Conservation (phyloP, 306 rosid genomes). For the Vachellia collinsii region DNA sequence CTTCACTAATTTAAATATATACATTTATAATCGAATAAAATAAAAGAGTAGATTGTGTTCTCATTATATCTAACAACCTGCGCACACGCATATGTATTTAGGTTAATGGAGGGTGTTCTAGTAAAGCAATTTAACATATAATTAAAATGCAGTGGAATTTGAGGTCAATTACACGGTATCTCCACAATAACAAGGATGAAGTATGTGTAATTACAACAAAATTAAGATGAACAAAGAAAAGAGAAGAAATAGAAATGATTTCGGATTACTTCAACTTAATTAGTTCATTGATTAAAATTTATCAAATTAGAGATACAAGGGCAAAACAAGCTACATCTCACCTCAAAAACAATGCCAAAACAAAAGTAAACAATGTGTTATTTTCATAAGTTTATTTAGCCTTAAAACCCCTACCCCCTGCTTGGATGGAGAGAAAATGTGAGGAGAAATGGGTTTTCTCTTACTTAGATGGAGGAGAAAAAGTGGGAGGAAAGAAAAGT, state of each 20-base stretch:
- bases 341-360: background rate
- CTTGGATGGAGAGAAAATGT: too few species aligned
- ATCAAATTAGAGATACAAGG: slow-evolving; percentile 22
- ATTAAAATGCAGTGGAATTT: background rate
- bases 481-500: too few species aligned
- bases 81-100: background rate
- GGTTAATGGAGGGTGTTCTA: background rate
- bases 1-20: background rate
- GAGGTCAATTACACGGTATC: too few species aligned
- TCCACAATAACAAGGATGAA: background rate
- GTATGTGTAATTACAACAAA: background rate
- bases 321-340: slow-evolving; percentile 3
- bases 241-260: too few species aligned
- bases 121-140: background rate
- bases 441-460: too few species aligned
- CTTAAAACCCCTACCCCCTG: too few species aligned
- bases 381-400: background rate
- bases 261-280: slow-evolving; percentile 4
- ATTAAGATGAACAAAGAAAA: background rate
- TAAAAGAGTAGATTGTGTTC: background rate
- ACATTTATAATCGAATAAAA: background rate
- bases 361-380: background rate
- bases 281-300: background rate
- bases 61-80: background rate
- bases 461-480: too few species aligned